Conservation (phyloP, 331 rosid genomes). For the Malus hybrid region DNA sequence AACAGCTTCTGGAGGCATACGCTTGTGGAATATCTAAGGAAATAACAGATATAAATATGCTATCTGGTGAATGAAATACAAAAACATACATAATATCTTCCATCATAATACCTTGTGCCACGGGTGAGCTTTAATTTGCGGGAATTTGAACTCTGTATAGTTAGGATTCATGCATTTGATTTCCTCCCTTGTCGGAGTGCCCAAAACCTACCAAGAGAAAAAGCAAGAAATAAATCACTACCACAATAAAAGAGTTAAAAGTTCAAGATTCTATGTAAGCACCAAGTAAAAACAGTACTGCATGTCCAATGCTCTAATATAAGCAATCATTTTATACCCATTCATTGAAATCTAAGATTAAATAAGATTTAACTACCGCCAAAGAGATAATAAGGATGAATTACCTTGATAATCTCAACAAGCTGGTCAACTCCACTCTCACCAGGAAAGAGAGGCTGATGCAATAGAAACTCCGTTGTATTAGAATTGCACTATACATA, state of each 20-base stretch:
- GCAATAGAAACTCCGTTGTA: background rate
- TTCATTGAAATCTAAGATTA: background rate
- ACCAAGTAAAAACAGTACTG: background rate
- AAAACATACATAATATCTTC: background rate
- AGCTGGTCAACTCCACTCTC: conserved; percentile 94
- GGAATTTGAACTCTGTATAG: conserved; percentile 85
- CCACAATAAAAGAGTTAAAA: background rate
- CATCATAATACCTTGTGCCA: conserved; percentile 72
- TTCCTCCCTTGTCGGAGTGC: conserved; percentile 94
- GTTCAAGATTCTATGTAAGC: background rate
- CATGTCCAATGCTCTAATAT: background rate
- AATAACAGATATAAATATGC: background rate
- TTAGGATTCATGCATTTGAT: conserved; percentile 93
- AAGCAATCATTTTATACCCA: background rate
- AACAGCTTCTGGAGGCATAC: conserved; percentile 95
- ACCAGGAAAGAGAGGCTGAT: conserved; percentile 86
- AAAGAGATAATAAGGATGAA: background rate
- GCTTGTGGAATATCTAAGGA: conserved; percentile 67
- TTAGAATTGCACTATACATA: conserved; percentile 3
- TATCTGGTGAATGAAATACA: background rate
- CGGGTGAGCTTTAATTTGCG: conserved; percentile 86
- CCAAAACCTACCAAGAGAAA: conserved; percentile 48
- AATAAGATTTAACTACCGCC: background rate
- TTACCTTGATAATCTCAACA: conserved; percentile 90
- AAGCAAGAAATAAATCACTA: background rate